Evolutionary conservation across 306 rosid species (phyloP).

Genomic region (Senna tora): DNA sequence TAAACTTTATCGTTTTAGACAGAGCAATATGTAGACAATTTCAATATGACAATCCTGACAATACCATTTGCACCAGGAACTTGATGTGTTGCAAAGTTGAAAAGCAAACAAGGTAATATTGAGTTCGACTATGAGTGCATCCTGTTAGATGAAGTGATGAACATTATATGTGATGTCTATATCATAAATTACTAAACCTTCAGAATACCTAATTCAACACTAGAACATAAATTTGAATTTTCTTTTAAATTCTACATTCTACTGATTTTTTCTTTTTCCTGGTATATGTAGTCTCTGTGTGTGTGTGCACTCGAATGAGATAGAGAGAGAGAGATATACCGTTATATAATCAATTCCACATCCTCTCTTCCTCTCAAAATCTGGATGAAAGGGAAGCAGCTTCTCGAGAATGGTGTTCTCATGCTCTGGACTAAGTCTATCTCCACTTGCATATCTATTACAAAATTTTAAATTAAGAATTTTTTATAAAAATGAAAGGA

Average conservation of each 20-base stretch:
- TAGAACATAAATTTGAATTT: neutral
- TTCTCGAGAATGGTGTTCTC: conserved; percentile 83
- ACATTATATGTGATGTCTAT: neutral
- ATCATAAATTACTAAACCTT: conserved; percentile 9
- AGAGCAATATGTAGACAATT: conserved; percentile 14
- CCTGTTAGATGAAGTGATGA: neutral
- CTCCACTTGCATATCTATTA: conserved; percentile 76
- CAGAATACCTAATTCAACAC: conserved; percentile 17
- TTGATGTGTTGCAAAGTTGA: conserved; percentile 20
- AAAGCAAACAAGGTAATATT: conserved; percentile 2
- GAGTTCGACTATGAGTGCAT: conserved; percentile 6
- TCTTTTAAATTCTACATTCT: neutral
- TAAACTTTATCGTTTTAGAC: conserved; percentile 21
- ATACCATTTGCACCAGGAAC: conserved; percentile 20
- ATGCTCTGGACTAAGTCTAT: conserved; percentile 77
- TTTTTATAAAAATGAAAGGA: conserved; percentile 19
- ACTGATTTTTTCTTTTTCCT: neutral
- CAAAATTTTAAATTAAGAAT: conserved; percentile 36
- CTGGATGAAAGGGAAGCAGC: conserved; percentile 92
- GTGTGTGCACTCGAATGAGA: neutral
- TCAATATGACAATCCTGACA: conserved; percentile 21
- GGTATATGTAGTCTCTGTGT: neutral
- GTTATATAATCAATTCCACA: conserved; percentile 83
- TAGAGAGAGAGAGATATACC: conserved; percentile 44
- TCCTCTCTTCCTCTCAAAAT: conserved; percentile 76